Percentiles rank a stretch among this genome's conserved stretches.
phyloP scores from a whole-genome alignment of 2,329 filamentous ascomycete genomes.

The Botrytis elliptica region DNA sequence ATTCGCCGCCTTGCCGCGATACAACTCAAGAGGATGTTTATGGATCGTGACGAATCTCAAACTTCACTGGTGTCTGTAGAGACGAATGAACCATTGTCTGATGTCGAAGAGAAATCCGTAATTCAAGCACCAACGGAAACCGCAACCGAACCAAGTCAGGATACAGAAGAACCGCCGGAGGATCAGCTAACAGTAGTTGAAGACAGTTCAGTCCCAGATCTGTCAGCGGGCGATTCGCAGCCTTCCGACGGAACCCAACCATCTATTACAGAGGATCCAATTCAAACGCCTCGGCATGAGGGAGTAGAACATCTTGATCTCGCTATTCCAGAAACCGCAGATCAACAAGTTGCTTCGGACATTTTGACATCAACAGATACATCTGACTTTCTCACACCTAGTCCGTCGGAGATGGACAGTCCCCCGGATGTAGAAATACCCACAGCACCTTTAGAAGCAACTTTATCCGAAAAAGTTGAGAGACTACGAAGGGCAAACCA shows the following conservation, averaged over 20 bases:
- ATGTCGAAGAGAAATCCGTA: slow-evolving; percentile 46
- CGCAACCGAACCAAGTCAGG: slow-evolving; percentile 49
- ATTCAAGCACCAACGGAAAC: slow-evolving; percentile 29
- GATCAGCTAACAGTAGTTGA: slow-evolving; percentile 65
- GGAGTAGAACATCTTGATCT: slow-evolving; percentile 62
- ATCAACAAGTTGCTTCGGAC: slow-evolving; percentile 23
- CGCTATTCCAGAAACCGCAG: slow-evolving; percentile 42
- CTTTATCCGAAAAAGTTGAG: slow-evolving; percentile 37
- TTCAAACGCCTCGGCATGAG: slow-evolving; percentile 41
- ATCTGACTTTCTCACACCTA: slow-evolving; percentile 18
- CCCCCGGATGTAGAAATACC: slow-evolving; percentile 13
- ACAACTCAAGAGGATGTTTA: slow-evolving; percentile 92
- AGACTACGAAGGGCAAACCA: slow-evolving; percentile 32
- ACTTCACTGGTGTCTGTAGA: slow-evolving; percentile 71
- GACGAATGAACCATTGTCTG: slow-evolving; percentile 53
- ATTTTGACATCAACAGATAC: slow-evolving; percentile 22
- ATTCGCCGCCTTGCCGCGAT: slow-evolving; percentile 88
- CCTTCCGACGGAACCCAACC: neutral
- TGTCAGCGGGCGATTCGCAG: neutral
- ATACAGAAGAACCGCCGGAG: slow-evolving; percentile 65
- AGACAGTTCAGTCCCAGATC: slow-evolving; percentile 42
- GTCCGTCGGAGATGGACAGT: slow-evolving; percentile 11
- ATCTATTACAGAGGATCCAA: neutral
- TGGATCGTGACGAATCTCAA: slow-evolving; percentile 76
- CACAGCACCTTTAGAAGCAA: slow-evolving; percentile 28